Evolutionary conservation across 345 rosid genomes (phyloP), one percentile per base, ranked within the genome.

Genomic region (Geranium brycei): DNA sequence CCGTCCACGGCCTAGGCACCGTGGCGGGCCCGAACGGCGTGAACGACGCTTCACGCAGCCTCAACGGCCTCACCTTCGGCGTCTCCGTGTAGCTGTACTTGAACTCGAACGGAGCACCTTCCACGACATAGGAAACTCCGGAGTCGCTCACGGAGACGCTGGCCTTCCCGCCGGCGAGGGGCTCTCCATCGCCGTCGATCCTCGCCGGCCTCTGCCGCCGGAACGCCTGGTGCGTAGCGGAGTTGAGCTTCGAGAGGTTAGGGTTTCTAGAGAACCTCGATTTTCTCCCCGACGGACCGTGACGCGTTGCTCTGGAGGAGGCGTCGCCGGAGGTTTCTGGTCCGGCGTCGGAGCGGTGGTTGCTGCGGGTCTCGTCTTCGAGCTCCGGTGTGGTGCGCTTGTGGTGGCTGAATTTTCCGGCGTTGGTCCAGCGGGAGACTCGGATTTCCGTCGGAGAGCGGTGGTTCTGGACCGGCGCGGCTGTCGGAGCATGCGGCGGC

Each of bases 81-180:
- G 93, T 80, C 80, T 92, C 97, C 17, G 97, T 86, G 75, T 90
- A 93, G 69, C 99, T 93, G 78, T 93, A 93, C 72, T 87, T 85
- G 78, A 93, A 89, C 81, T 89, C 95, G 31, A 86, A 93, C 28
- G 99, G 97, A 59, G 97, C 89, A 58, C 96, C 97, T 69, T 93
- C 78, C 63, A 87, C 77, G 56, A 86, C 83, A 66, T 83, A 89
- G 40, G 95, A 72, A 58, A 87, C 58, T 28, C 96, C 99, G 51
- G 82, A 87, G 0, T 86, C 89, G 59, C 85, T 79, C 16, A 93
- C 32, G 61, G 70, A 68, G 5, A 88, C 73, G 13, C 72, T 71
- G 0, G 87, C 78, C 62, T 77, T 78, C 17, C 79, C 58, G 58
- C 77, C 72, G 41, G 79, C 6, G 35, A 71, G 65, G 31, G 61